Percentiles rank a stretch among this genome's conserved stretches.
These are phyloP conservation scores for Echria macrotheca DNA, from an alignment of 495 filamentous ascomycete genomes.

Conservation along the genomic window DNA sequence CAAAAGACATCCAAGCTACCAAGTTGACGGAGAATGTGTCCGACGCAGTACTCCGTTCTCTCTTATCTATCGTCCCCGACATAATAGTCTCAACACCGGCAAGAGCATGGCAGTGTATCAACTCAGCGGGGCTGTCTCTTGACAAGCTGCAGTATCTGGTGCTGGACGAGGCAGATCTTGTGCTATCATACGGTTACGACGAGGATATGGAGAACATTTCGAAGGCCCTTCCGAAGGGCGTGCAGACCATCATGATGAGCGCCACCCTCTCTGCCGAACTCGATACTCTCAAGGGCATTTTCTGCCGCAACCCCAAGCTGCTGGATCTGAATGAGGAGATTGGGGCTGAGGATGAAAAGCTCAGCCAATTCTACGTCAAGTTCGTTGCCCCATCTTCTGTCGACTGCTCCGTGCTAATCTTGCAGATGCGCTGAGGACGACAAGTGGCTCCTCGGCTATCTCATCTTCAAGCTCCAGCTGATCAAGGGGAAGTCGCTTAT, in stretches of 20 bases:
- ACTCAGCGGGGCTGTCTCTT: constrained; percentile 61
- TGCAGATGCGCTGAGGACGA: constrained; percentile 74
- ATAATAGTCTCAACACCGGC: constrained; percentile 86
- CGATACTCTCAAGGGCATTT: constrained; percentile 76
- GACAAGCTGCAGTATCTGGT: constrained; percentile 72
- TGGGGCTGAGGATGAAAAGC: constrained; percentile 63
- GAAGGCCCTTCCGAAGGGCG: constrained; percentile 68
- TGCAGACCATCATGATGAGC: constrained; percentile 90
- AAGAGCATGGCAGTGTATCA: constrained; percentile 64
- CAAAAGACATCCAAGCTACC: constrained; percentile 70
- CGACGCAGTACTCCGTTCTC: constrained; percentile 75
- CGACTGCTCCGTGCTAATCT: background rate
- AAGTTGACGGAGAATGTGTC: constrained; percentile 87
- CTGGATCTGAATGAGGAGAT: constrained; percentile 66
- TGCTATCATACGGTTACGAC: constrained; percentile 92
- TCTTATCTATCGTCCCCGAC: constrained; percentile 84
- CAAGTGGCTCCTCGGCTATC: constrained; percentile 89
- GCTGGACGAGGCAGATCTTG: constrained; percentile 90
- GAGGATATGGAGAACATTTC: constrained; percentile 78
- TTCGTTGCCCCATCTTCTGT: constrained; percentile 31
- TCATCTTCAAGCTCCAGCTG: constrained; percentile 90
- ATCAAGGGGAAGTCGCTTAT: constrained; percentile 93
- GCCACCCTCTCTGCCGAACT: constrained; percentile 86
- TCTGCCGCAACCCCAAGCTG: constrained; percentile 72
- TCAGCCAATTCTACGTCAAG: constrained; percentile 84